Percentiles rank a stretch among this genome's conserved stretches.
phyloP scores from a whole-genome alignment of 495 filamentous ascomycete species.

The Schizothecium vesticola region DNA sequence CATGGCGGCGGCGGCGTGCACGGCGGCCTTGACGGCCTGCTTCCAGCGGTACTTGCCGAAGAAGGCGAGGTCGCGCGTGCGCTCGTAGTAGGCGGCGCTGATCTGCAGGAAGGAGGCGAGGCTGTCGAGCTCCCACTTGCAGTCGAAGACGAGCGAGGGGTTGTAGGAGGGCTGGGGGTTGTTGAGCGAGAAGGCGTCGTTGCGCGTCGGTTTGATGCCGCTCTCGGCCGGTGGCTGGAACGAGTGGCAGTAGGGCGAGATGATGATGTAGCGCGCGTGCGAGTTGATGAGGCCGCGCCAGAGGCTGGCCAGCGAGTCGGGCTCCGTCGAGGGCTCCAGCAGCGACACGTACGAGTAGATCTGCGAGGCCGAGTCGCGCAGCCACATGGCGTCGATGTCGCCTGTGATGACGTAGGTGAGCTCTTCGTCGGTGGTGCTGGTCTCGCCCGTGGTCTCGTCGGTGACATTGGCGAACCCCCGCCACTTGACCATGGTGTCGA shows the following conservation, averaged over 20 bases:
- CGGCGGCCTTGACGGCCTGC: slow-evolving; percentile 47
- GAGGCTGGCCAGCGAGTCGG: slow-evolving; percentile 52
- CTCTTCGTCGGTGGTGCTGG: slow-evolving; percentile 50
- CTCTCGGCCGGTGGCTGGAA: slow-evolving; percentile 58
- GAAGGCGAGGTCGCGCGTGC: slow-evolving; percentile 51
- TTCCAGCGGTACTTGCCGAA: slow-evolving; percentile 59
- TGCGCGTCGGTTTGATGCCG: slow-evolving; percentile 40
- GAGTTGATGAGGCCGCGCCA: slow-evolving; percentile 58
- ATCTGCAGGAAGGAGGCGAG: slow-evolving; percentile 58
- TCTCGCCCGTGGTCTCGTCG: slow-evolving; percentile 20
- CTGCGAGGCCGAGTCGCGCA: slow-evolving; percentile 59
- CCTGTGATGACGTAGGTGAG: slow-evolving; percentile 60
- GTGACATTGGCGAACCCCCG: slow-evolving; percentile 46
- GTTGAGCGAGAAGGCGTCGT: slow-evolving; percentile 46
- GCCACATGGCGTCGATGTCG: slow-evolving; percentile 64
- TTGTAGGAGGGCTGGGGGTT: slow-evolving; percentile 45
- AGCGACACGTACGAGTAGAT: slow-evolving; percentile 56
- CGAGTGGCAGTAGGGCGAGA: slow-evolving; percentile 56
- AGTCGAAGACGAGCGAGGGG: slow-evolving; percentile 51
- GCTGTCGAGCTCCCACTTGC: slow-evolving; percentile 61
- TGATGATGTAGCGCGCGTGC: slow-evolving; percentile 54
- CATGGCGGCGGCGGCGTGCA: slow-evolving; percentile 56
- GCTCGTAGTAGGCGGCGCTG: slow-evolving; percentile 52
- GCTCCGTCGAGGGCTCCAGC: slow-evolving; percentile 44
- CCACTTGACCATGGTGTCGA: slow-evolving; percentile 60